Base-by-base conservation (phyloP, 345 rosid genomes). In the Camelina sativa region DNA sequence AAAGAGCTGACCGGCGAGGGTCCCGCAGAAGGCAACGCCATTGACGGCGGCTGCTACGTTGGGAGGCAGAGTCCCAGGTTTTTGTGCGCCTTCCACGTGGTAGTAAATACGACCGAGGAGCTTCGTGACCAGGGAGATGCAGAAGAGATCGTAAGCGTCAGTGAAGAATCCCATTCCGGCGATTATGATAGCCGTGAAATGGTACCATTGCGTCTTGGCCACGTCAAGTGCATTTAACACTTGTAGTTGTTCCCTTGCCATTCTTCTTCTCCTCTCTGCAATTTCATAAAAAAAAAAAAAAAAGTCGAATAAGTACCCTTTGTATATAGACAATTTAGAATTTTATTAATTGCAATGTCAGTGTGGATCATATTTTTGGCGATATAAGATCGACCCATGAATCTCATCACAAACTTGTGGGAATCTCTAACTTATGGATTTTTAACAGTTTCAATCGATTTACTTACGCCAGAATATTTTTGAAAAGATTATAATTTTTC, bases 121-220 rank as follows among this genome's bases (percentile, higher is more conserved):
- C 70, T 77, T 80, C 12, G 83, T 77, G 22, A 83, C 81, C 2
- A 77, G 72, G 10, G 85, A 79, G 66, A 83, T 80, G 44, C 83
- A 83, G 53, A 83, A 83, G 32, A 83, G 82, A 71, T 81, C 87
- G 34, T 81, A 77, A 1, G 85, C 83, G 2, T 77, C 85, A 4
- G 83, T 84, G 79, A 80, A 82, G 10, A 82, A 81, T 28, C 85
- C 85, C 85, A 81, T 84, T 12, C 87, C 85, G 2, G 83, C 80
- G 41, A 81, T 69, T 11, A 84, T 23, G 19, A 77, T 77, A 0
- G 83, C 83, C 4, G 72, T 79, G 72, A 79, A 79, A 69, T 79
- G 82, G 52, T 79, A 79, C 79, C 78, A 79, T 69, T 79, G 82
- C 13, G 82, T 79, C 51, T 74, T 79, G 0, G 82, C 82, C 10